phyloP scores from a whole-genome alignment of 495 filamentous ascomycete species.

The Evernia prunastri region DNA sequence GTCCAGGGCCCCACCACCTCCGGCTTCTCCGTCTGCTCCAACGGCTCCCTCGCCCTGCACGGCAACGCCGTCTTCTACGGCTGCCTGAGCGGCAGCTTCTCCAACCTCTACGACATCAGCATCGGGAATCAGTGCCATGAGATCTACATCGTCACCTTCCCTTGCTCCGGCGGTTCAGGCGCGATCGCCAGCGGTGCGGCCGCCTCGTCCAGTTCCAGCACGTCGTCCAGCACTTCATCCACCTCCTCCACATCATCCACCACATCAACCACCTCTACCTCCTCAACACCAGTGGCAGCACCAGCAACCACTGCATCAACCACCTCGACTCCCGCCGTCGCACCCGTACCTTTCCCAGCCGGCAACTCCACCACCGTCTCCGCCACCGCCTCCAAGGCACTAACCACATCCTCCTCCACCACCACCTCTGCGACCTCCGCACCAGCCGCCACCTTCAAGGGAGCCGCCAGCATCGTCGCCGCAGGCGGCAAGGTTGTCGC shows the following conservation, averaged over 20 bases:
- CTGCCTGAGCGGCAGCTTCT: conserved; percentile 57
- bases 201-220: neutral
- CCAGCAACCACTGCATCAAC: neutral
- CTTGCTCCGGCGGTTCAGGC: neutral
- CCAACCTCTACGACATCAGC: conserved; percentile 53
- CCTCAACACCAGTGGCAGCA: conserved; percentile 5
- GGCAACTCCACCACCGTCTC: conserved; percentile 9
- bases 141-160: conserved; percentile 43
- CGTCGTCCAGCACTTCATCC: neutral
- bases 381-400: neutral
- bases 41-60: conserved; percentile 53
- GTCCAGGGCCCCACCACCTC: conserved; percentile 59
- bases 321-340: neutral
- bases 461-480: conserved; percentile 8
- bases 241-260: neutral
- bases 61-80: conserved; percentile 53
- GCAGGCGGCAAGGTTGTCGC: conserved; percentile 12
- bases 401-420: neutral
- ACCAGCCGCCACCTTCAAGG: conserved; percentile 4
- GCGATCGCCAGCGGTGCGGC: neutral
- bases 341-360: conserved; percentile 8
- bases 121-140: conserved; percentile 47
- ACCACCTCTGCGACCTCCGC: neutral
- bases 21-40: conserved; percentile 58
- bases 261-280: neutral